Evolutionary conservation across 352 stramenopile genomes (phyloP).

Genomic region (Phytopythium kandeliae): DNA sequence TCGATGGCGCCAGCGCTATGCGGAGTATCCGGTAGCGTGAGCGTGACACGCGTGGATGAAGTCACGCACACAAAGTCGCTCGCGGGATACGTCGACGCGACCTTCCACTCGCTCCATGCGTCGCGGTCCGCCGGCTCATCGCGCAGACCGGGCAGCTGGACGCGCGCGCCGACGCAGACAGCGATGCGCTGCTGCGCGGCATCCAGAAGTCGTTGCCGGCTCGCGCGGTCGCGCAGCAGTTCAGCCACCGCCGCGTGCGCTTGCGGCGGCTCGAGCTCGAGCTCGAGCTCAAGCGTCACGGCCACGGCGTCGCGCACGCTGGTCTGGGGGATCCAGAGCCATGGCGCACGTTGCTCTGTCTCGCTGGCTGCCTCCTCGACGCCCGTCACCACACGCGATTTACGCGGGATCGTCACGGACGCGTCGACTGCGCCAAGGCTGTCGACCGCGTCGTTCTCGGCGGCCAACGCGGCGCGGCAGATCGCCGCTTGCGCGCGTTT

Average conservation of each 20-base stretch:
- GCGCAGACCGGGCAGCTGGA: slow-evolving; percentile 27
- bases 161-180: slow-evolving; percentile 27
- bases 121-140: neutral
- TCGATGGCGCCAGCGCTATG: too few relatives aligned
- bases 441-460: slow-evolving; percentile 3
- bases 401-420: slow-evolving; percentile 23
- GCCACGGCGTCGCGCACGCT: slow-evolving; percentile 34
- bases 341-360: neutral
- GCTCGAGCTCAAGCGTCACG: slow-evolving; percentile 42
- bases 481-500: slow-evolving; percentile 10
- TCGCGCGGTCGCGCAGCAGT: slow-evolving; percentile 20
- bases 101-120: slow-evolving; percentile 22
- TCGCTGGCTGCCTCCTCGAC: neutral
- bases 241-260: neutral
- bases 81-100: slow-evolving; percentile 44
- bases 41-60: slow-evolving; percentile 40
- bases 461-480: slow-evolving; percentile 36
- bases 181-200: slow-evolving; percentile 48
- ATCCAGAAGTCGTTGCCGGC: slow-evolving; percentile 44
- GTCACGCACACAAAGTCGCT: slow-evolving; percentile 29
- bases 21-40: slow-evolving; percentile 21
- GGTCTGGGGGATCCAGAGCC: slow-evolving; percentile 39
- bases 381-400: slow-evolving; percentile 12
- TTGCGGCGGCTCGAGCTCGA: slow-evolving; percentile 22
- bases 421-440: slow-evolving; percentile 8